Conservation (phyloP, 345 rosid species). For the Brassica incana region DNA sequence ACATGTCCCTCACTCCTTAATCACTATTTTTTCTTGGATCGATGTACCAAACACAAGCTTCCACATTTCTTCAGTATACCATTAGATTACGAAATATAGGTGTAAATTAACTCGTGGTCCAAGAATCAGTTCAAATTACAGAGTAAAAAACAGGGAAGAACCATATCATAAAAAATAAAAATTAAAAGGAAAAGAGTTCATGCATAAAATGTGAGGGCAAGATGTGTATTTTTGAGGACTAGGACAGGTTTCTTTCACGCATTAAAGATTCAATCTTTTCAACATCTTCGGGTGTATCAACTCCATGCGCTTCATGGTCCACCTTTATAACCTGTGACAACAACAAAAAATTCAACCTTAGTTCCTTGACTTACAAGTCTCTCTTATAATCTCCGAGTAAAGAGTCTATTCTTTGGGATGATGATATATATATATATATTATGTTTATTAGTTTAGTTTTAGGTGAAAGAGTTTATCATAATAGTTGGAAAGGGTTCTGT, state of each 20-base stretch:
- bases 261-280: conserved; percentile 80
- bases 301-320: conserved; percentile 1
- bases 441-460: neutral
- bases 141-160: too few species aligned
- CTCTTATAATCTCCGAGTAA: neutral
- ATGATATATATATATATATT: neutral
- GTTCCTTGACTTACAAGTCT: neutral
- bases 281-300: conserved; percentile 75
- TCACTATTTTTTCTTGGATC: too few species aligned
- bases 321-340: conserved; percentile 79
- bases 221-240: conserved; percentile 16
- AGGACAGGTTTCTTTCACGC: conserved; percentile 68
- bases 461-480: neutral
- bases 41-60: too few species aligned
- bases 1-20: too few species aligned
- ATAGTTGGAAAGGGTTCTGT: neutral
- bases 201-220: neutral
- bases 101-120: too few species aligned
- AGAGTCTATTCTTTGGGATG: neutral
- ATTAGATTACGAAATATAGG: too few species aligned
- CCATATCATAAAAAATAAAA: neutral
- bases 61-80: too few species aligned
- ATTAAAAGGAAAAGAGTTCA: neutral
- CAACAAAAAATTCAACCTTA: neutral
- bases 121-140: too few species aligned